Conservation (phyloP, 225 moss, liverwort and hornwort species). For the Bryum argenteum region DNA sequence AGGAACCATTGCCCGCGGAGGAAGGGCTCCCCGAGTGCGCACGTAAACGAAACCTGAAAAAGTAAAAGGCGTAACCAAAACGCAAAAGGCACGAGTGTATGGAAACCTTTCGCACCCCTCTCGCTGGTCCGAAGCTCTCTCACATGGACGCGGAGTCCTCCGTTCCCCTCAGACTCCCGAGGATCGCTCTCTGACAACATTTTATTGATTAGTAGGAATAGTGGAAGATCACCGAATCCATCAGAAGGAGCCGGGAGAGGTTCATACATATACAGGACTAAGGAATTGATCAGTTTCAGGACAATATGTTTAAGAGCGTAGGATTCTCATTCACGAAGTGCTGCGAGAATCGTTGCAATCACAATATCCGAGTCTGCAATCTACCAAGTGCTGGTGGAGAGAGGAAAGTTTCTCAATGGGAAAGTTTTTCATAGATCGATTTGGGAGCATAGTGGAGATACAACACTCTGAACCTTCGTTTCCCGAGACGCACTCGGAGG, state of each 20-base stretch:
- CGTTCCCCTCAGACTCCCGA: neutral
- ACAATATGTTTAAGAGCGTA: conserved; percentile 23
- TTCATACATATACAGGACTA: neutral
- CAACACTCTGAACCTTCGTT: too few relatives aligned
- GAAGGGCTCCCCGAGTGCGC: too few relatives aligned
- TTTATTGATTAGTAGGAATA: neutral
- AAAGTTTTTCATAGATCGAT: neutral
- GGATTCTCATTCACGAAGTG: neutral
- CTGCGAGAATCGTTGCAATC: neutral
- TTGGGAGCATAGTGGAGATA: conserved; percentile 8
- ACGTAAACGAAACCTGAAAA: neutral
- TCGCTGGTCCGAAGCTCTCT: neutral
- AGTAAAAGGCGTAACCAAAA: conserved; percentile 16
- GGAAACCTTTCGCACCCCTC: neutral
- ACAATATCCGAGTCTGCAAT: neutral
- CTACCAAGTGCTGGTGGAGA: too few relatives aligned
- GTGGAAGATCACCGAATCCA: neutral
- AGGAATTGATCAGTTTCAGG: neutral
- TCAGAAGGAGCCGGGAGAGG: neutral
- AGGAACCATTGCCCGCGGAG: too few relatives aligned
- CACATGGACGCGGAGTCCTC: neutral
- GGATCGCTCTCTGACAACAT: neutral
- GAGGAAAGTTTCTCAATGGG: neutral
- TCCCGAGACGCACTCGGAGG: neutral
- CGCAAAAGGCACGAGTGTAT: conserved; percentile 13